Evolutionary conservation across 148 eudicot genomes (phyloP).

Genomic region (Amaranthus cruentus): DNA sequence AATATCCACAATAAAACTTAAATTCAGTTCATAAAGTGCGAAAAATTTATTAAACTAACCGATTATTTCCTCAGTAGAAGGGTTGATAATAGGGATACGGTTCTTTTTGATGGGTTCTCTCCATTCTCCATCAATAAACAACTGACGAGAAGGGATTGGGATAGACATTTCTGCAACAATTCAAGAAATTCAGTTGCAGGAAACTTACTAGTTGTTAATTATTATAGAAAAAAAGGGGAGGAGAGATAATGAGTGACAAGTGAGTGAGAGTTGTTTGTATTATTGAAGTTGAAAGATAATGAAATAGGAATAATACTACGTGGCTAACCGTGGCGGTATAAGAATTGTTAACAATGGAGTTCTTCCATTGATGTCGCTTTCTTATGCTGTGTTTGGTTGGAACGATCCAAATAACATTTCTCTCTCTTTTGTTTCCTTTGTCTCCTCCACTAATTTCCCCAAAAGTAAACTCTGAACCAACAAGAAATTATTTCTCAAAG

Average conservation of each 20-base stretch:
- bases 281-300: no score
- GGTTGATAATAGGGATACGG: slow-evolving; percentile 73
- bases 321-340: no score
- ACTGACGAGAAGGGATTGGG: slow-evolving; percentile 52
- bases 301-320: no score
- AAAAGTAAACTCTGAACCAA: no score
- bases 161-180: slow-evolving; percentile 28
- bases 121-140: slow-evolving; percentile 93
- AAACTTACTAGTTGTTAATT: no score
- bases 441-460: no score
- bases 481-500: no score
- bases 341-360: no score
- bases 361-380: no score
- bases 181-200: neutral
- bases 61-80: slow-evolving; percentile 73
- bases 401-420: no score
- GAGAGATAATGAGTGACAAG: slow-evolving; percentile 8
- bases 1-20: neutral
- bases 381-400: no score
- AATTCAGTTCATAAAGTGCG: neutral
- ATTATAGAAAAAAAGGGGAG: neutral
- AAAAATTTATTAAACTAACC: slow-evolving; percentile 33
- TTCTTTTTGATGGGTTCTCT: slow-evolving; percentile 57
- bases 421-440: no score
- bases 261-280: neutral